A percentile compares a stretch with the other conserved stretches of the same genome.
These are phyloP conservation scores for Leptoxyphium fumago DNA, from an alignment of 2,329 filamentous ascomycete genomes.

Conservation along the genomic window DNA sequence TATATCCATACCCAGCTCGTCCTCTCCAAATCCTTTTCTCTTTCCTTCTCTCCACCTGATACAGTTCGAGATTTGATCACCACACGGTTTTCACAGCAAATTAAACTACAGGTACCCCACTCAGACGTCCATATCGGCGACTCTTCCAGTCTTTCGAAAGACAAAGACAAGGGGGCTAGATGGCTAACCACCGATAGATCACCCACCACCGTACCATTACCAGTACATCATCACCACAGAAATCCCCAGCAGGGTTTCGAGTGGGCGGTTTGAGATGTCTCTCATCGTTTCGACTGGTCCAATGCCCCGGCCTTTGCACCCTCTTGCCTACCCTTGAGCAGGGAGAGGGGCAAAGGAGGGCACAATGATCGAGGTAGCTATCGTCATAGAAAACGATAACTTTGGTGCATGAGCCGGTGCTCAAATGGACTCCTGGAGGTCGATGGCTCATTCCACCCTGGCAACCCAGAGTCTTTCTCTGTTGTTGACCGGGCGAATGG, in stretches of 20 bases:
- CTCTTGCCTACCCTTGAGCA: slow-evolving; percentile 1
- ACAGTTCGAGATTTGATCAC: background rate
- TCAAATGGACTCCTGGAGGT: slow-evolving; percentile 3
- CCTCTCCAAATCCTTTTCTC: background rate
- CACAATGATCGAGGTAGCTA: slow-evolving; percentile 11
- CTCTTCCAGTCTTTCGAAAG: no score
- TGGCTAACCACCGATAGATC: no score
- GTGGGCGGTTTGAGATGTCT: no score
- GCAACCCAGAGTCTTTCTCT: background rate
- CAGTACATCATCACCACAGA: no score
- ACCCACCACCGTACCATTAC: no score
- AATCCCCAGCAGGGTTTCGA: no score
- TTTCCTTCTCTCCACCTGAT: background rate
- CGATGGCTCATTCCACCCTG: slow-evolving; percentile 5
- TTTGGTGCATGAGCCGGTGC: slow-evolving; percentile 16
- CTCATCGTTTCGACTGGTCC: no score
- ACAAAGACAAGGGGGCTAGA: no score
- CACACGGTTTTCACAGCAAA: background rate
- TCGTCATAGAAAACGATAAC: slow-evolving; percentile 4
- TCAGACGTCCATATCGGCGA: no score
- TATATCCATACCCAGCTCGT: background rate
- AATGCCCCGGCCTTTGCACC: slow-evolving; percentile 1
- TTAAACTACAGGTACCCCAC: no score
- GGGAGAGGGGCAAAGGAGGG: background rate
- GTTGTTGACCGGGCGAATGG: background rate